A percentile compares a stretch with the other conserved stretches of the same genome.
phyloP scores from a whole-genome alignment of 2,329 filamentous ascomycete genomes.

The Aureobasidium mangrovei region DNA sequence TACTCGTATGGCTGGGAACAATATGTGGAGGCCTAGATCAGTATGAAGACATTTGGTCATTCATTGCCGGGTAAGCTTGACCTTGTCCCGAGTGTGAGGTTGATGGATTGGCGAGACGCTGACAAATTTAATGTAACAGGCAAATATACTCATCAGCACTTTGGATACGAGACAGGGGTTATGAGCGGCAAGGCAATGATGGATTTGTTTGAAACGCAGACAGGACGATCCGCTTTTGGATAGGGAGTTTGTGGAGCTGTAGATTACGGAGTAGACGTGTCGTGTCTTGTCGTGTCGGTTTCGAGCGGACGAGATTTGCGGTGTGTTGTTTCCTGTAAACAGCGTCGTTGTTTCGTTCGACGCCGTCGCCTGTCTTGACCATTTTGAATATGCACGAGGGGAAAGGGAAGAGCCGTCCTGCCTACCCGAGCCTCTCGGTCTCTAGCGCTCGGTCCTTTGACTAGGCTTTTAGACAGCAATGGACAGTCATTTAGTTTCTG shows the following conservation, averaged over 20 bases:
- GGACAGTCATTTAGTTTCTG: conserved; percentile 1
- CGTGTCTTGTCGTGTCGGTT: not conserved
- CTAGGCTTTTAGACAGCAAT: conserved; percentile 6
- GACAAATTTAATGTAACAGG: conserved; percentile 1
- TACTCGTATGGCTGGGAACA: too few relatives aligned
- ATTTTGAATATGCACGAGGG: not conserved
- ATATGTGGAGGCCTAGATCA: too few relatives aligned
- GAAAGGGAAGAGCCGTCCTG: too few relatives aligned
- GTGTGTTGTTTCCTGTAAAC: conserved; percentile 5
- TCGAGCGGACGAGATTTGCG: not conserved
- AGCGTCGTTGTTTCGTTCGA: not conserved
- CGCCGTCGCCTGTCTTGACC: not conserved
- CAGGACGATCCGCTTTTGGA: not conserved
- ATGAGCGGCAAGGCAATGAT: not conserved
- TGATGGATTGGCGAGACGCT: not conserved
- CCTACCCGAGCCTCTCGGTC: not conserved
- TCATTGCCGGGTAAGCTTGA: too few relatives aligned
- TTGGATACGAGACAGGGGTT: not conserved
- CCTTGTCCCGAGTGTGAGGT: not conserved
- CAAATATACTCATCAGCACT: not conserved
- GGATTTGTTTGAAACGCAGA: not conserved
- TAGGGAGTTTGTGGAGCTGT: not conserved
- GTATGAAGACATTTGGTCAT: too few relatives aligned
- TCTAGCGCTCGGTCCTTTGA: not conserved
- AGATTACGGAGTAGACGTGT: not conserved